phyloP scores from a whole-genome alignment of 768 basidiomycete species.

The Tulasnella sp. region DNA sequence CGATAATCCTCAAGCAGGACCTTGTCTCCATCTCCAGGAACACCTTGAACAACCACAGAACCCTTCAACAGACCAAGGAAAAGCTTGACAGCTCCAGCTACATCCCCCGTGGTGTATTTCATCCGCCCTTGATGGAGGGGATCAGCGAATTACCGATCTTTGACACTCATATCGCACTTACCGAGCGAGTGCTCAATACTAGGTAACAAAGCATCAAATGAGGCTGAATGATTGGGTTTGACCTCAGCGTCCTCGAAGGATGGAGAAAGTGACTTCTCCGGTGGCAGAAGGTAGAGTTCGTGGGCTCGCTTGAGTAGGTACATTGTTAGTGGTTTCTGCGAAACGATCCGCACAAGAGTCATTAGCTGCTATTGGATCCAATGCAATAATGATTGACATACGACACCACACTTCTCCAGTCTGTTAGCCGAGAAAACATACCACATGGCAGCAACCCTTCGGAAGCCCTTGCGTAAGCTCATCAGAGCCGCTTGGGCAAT shows the following conservation, averaged over 20 bases:
- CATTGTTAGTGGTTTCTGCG: conserved; percentile 80
- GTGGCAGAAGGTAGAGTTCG: conserved; percentile 52
- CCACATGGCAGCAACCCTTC: conserved; percentile 69
- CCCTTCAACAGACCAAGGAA: conserved; percentile 71
- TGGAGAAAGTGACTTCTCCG: conserved; percentile 62
- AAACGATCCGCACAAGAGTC: neutral
- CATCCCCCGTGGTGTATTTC: conserved; percentile 86
- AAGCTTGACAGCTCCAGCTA: conserved; percentile 66
- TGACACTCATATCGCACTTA: conserved; percentile 36
- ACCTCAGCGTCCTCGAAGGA: conserved; percentile 78
- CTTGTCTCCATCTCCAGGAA: conserved; percentile 47
- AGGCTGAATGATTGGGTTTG: conserved; percentile 41
- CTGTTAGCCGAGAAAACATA: conserved; percentile 71
- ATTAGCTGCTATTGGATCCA: neutral
- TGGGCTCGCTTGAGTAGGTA: conserved; percentile 72
- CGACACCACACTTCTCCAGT: conserved; percentile 80
- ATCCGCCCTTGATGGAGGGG: conserved; percentile 57
- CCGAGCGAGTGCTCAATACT: conserved; percentile 80
- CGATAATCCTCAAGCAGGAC: conserved; percentile 83
- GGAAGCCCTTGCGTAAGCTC: conserved; percentile 51
- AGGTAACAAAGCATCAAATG: conserved; percentile 61
- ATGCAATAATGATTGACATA: conserved; percentile 43
- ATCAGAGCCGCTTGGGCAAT: conserved; percentile 75
- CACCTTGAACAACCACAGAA: conserved; percentile 35
- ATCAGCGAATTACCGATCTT: conserved; percentile 25